Conservation (phyloP, 768 basidiomycete species). For the Mycena metata region DNA sequence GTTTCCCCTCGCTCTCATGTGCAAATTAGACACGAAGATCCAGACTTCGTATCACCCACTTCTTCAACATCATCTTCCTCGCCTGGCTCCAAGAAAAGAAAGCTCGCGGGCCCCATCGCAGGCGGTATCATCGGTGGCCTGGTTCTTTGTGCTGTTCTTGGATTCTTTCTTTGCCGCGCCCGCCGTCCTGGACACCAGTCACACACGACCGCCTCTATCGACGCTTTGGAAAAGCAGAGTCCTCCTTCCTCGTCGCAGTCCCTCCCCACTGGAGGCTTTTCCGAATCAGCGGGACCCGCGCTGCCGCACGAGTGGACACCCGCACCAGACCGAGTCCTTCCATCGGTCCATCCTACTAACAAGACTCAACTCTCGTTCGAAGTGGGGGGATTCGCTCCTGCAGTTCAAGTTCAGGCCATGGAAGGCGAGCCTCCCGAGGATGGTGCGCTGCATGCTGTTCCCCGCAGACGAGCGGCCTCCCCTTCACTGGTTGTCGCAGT, state of each 20-base stretch:
- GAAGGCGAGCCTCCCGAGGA: too few relatives aligned
- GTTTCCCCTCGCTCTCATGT: conserved; percentile 16
- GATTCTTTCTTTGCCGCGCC: conserved; percentile 16
- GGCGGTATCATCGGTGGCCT: conserved; percentile 25
- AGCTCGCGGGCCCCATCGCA: conserved; percentile 26
- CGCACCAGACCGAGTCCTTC: conserved; percentile 14
- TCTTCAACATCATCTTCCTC: conserved; percentile 15
- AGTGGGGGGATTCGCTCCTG: too few relatives aligned
- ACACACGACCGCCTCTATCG: conserved; percentile 11
- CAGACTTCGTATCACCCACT: conserved; percentile 15
- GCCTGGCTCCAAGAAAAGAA: conserved; percentile 15
- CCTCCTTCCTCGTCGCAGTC: conserved; percentile 18
- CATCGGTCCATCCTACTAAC: too few relatives aligned
- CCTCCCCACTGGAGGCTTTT: conserved; percentile 9
- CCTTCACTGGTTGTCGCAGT: conserved; percentile 21
- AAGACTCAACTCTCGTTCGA: too few relatives aligned
- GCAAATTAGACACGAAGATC: conserved; percentile 12
- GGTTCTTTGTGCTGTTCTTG: conserved; percentile 22
- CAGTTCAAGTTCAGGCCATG: too few relatives aligned
- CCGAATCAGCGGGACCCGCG: conserved; percentile 5
- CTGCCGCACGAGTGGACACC: conserved; percentile 18
- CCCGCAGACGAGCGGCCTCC: too few relatives aligned
- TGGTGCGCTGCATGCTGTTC: too few relatives aligned
- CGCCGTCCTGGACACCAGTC: conserved; percentile 15
- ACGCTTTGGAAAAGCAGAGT: conserved; percentile 25